phyloP scores from a whole-genome alignment of 2,329 filamentous ascomycete genomes.

The Orbilia ellipsospora region DNA sequence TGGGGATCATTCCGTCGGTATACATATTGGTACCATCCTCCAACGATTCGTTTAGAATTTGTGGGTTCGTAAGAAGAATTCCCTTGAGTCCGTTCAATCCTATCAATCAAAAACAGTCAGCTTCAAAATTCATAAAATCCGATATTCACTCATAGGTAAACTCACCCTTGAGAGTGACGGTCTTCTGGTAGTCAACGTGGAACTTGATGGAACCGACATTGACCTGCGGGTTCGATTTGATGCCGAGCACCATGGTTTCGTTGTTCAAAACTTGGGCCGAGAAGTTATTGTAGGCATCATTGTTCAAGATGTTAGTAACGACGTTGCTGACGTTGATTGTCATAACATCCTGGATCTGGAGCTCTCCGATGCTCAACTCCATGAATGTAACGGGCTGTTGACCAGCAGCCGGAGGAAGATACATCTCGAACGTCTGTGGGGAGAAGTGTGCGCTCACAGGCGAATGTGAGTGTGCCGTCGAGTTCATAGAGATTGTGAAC shows the following conservation, averaged over 20 bases:
- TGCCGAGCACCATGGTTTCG: constrained; percentile 66
- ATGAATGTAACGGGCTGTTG: constrained; percentile 67
- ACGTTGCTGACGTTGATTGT: constrained; percentile 68
- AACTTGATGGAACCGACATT: constrained; percentile 67
- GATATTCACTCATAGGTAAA: not conserved
- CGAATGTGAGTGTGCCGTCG: constrained; percentile 67
- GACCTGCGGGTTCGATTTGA: constrained; percentile 68
- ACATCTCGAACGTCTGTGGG: constrained; percentile 65
- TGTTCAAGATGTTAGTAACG: constrained; percentile 64
- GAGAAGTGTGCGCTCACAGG: constrained; percentile 63
- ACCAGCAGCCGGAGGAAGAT: constrained; percentile 65
- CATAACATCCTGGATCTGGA: constrained; percentile 66
- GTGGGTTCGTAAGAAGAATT: constrained; percentile 67
- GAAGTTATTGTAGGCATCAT: constrained; percentile 68
- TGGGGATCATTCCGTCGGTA: constrained; percentile 71
- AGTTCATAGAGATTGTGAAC: constrained; percentile 69
- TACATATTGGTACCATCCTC: constrained; percentile 71
- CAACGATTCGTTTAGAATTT: constrained; percentile 64
- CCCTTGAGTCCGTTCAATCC: constrained; percentile 69
- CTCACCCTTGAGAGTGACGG: constrained; percentile 66
- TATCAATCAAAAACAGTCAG: constrained; percentile 55
- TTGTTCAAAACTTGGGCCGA: constrained; percentile 69
- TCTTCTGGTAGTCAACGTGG: constrained; percentile 70
- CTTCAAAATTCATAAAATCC: not conserved
- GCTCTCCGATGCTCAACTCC: constrained; percentile 67